Base-by-base conservation (phyloP, 1,284 basidiomycete species). In the Trichosporon coremiiforme region DNA sequence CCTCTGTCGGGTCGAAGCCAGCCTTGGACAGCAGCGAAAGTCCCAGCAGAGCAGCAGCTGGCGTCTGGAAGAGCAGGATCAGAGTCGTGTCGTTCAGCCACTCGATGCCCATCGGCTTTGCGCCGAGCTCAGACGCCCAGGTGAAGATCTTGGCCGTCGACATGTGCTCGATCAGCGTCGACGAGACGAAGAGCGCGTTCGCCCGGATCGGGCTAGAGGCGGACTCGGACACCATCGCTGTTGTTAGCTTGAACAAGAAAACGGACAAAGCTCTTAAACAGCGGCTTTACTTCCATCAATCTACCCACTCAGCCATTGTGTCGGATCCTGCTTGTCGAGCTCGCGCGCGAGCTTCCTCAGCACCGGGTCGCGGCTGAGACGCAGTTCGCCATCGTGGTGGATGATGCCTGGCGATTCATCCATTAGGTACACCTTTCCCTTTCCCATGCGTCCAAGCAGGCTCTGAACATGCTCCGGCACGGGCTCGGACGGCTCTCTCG, bases 31-130 rank as follows among this genome's bases (percentile, higher is more conserved):
- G 74, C 25, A 81, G 68, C 2, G 78, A 75, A 2, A 82, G 74
- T 2, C 72, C 76, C 20, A 82, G 73, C 2, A 82, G 70, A 12
- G 81, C 72, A 0, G 77, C 74, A 0, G 77, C 72, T 4, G 80
- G 70, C 12, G 75, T 73, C n/a, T 74, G 73, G 69, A 82, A 82
- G 33, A 82, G 70, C 41, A 82, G 74, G 13, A 78, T 68, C 6
- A 82, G 75, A 0, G 79, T 79, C 1, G 77, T 74, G 72, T 82
- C 81, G 71, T 82, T 82, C 9, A 82, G 75, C 81, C 81, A 82
- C 74, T 82, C 81, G 67, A 82, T 81, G 20, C 80, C 81, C 77
- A 81, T 77, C 7, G 76, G 75, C 60, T 68, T 71, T 8, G 80
- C 79, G 22, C 81, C 81, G 1, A 78, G 74, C 41, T 74, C 71